phyloP scores from a whole-genome alignment of 805 yeast genomes.

The Barnettozyma salicaria region DNA sequence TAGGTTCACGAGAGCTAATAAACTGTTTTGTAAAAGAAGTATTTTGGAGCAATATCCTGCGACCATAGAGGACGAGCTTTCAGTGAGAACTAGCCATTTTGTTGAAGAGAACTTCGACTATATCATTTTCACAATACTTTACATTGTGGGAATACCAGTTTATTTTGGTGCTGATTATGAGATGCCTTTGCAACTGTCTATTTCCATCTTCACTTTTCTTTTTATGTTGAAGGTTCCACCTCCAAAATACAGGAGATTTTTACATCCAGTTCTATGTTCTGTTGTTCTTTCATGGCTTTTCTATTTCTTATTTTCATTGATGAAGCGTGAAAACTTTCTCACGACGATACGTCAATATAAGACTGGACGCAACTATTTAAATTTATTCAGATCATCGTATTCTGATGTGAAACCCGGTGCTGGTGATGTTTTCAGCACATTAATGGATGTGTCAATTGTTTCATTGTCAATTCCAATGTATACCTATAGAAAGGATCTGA shows the following conservation, averaged over 20 bases:
- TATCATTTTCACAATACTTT: constrained; percentile 40
- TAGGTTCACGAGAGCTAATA: constrained; percentile 10
- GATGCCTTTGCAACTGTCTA: constrained; percentile 55
- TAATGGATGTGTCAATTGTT: constrained; percentile 75
- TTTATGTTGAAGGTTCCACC: constrained; percentile 40
- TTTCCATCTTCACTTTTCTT: constrained; percentile 53
- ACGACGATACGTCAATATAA: constrained; percentile 49
- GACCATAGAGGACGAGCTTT: constrained; percentile 11
- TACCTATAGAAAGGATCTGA: constrained; percentile 59
- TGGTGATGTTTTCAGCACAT: constrained; percentile 64
- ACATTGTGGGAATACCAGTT: constrained; percentile 52
- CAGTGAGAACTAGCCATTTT: constrained; percentile 30
- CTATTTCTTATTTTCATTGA: constrained; percentile 54
- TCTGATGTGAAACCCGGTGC: constrained; percentile 60
- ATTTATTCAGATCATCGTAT: constrained; percentile 40
- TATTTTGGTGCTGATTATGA: constrained; percentile 52
- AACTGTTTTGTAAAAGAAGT: constrained; percentile 21
- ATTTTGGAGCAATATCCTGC: constrained; percentile 13
- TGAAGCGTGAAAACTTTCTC: constrained; percentile 44
- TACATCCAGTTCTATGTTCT: constrained; percentile 69
- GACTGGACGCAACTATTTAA: constrained; percentile 62
- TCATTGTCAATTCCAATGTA: constrained; percentile 74
- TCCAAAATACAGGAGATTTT: constrained; percentile 40
- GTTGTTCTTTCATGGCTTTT: constrained; percentile 59
- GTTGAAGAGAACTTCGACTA: constrained; percentile 48